Percentiles rank a stretch among this genome's conserved stretches.
phyloP scores from a whole-genome alignment of 75 land plant genomes.

The Azolla pinnata region DNA sequence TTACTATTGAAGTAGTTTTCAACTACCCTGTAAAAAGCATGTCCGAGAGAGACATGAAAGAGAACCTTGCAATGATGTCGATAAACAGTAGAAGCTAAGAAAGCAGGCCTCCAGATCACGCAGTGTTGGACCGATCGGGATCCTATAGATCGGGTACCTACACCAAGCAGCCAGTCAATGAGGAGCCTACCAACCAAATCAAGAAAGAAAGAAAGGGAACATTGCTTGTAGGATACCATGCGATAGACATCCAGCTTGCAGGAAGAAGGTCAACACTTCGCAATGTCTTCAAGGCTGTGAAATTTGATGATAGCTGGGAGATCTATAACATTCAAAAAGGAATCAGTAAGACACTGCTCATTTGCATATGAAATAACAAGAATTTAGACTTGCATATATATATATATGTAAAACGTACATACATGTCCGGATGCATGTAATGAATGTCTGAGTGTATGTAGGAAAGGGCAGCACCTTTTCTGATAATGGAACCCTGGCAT shows the following conservation, averaged over 20 bases:
- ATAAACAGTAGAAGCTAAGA: constrained; percentile 63
- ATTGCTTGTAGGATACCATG: constrained; percentile 42
- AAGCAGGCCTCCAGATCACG: constrained; percentile 77
- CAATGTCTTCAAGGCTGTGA: constrained; percentile 34
- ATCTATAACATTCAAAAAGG: no score
- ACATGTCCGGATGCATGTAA: no score
- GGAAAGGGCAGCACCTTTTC: constrained; percentile 36
- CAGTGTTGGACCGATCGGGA: constrained; percentile 79
- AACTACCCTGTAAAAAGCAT: no score
- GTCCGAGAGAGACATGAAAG: no score
- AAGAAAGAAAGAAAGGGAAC: background rate
- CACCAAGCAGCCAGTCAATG: background rate
- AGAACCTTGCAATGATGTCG: constrained; percentile 46
- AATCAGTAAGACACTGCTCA: background rate
- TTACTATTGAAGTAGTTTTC: no score
- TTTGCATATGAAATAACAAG: background rate
- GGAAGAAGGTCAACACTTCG: constrained; percentile 59
- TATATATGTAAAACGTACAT: background rate
- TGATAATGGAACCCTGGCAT: constrained; percentile 39
- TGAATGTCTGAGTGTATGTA: background rate
- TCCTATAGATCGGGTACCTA: constrained; percentile 94
- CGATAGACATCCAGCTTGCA: constrained; percentile 61
- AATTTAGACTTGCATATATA: background rate
- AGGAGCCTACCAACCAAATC: background rate
- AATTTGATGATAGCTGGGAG: constrained; percentile 30